Base-by-base conservation (phyloP, 768 basidiomycete species). In the Macrocybe gigantea region DNA sequence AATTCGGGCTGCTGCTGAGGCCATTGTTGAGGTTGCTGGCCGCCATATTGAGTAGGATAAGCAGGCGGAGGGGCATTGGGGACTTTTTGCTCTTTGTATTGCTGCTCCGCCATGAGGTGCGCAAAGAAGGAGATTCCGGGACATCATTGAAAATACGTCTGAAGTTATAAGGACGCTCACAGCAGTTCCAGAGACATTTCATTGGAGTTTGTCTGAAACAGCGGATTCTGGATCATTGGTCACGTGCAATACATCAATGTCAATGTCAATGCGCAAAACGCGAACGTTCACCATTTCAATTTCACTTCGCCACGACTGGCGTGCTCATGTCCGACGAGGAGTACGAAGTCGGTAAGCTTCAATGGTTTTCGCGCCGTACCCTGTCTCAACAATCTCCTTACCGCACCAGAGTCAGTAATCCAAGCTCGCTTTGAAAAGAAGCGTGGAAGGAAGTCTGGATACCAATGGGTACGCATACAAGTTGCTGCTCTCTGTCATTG, bases 291-390 rank as follows among this genome's bases (percentile, higher is more conserved):
- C 22, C 22, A 22, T 22, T 22, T 22, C 22, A 22, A 22, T 22
- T 2, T 22, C 22, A 22, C 22, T n/a, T n/a, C n/a, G n/a, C 39
- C 41, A 49, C n/a, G 13, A 14, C 30, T 22, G 42, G 12, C 30
- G 32, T 44, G 12, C 40, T 12, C 12, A 29, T 29, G 31, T 33
- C 15, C 38, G 71, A 72, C 47, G 69, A 65, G 46, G 80, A 83
- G 57, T 86, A 83, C 59, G 81, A 82, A 78, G 82, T 86, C 51
- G 83, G 84, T 82, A 48, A 66, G 82, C 67, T 10, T 44, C 33
- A 33, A 15, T 30, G 10, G 5, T n/a, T n/a, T 14, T 33, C 29
- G 41, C 12, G 10, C 12, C n/a, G 0, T 6, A 42, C 7, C 43
- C 47, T 36, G 33, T 8, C 42, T 33, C 29, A 15, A 47, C 34